Base-by-base conservation (phyloP, 768 basidiomycete species). In the Phallus indusiatus region DNA sequence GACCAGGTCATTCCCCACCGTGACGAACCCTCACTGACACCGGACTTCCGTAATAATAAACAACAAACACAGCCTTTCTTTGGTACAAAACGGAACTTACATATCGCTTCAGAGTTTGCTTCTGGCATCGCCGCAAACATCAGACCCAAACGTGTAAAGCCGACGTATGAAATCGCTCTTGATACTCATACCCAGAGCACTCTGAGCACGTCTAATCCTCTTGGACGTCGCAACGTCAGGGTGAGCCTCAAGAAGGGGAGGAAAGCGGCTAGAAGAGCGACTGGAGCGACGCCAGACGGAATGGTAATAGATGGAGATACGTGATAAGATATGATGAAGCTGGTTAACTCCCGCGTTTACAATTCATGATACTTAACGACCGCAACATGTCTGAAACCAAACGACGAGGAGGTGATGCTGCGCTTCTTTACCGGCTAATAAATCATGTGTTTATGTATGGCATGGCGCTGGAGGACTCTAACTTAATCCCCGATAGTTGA, bases 231-330 rank as follows among this genome's bases (percentile, higher is more conserved):
- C 64, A 72, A 75, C 63, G 64, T 88, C 64, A 88, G 87, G 72
- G 78, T 72, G 66, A 84, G 83, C 49, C 78, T 80, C 52, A 89
- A 87, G 74, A 74, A 75, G 63, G 81, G 78, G 37, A 75, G 81
- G 65, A 82, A 81, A 67, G 77, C 78, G 5, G 77, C 75, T 46
- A 74, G 74, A 36, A 70, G 71, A 55, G 46, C 59, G 12, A 50
- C 37, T 37, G 59, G 56, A 3, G 56, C 42, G 47, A 51, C 36
- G 0, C 61, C 33, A 1, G 51, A 57, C 0, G 65, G 67, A 5
- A 73, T 76, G 75, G 71, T 72, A 34, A 64, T 74, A 14, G 70
- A 71, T 34, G 68, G 67, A 24, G 68, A 61, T 37, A 65, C 28
- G 7, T 28, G 7, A 28, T 28, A 28, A 28, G 28, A 28, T 28